These are phyloP conservation scores for Rehmannia glutinosa DNA, from an alignment of 257 asterid genomes.

Conservation along the genomic window DNA sequence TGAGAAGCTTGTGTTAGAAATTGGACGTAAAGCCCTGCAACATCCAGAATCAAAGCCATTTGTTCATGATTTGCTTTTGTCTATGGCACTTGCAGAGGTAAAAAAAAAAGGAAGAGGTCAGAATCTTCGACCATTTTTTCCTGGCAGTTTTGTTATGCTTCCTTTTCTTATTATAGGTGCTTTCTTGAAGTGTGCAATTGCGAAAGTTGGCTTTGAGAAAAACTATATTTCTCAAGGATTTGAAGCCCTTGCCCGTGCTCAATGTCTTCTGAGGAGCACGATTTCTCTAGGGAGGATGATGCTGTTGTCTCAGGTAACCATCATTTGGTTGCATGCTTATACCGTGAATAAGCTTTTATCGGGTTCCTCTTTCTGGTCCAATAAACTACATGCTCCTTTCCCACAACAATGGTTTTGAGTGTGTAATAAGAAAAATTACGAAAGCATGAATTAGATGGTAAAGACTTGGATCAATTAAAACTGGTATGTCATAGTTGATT, in stretches of 20 bases:
- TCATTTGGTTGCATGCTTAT: constrained; percentile 9
- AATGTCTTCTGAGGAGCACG: constrained; percentile 82
- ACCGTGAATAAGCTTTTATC: constrained; percentile 9
- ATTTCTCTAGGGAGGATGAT: constrained; percentile 84
- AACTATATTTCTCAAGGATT: constrained; percentile 89
- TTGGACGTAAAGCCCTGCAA: constrained; percentile 80
- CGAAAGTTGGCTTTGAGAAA: constrained; percentile 85
- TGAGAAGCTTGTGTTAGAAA: constrained; percentile 86
- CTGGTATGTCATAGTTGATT: constrained; percentile 6
- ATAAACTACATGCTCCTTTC: constrained; percentile 1
- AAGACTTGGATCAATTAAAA: background rate
- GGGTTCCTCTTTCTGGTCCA: constrained; percentile 9
- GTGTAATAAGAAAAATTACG: background rate
- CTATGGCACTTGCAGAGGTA: constrained; percentile 99
- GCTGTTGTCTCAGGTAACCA: constrained; percentile 76
- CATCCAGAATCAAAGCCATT: constrained; percentile 74
- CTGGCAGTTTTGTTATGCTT: constrained; percentile 58
- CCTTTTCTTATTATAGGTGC: constrained; percentile 66
- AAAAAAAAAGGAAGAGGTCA: constrained; percentile 46
- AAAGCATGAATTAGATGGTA: constrained; percentile 4
- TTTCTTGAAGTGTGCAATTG: constrained; percentile 98
- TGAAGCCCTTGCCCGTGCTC: constrained; percentile 99
- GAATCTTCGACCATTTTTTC: constrained; percentile 27
- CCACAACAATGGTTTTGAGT: constrained; percentile 2
- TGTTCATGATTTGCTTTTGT: constrained; percentile 81